phyloP scores from a whole-genome alignment of 2,329 filamentous ascomycete species.

The Fusarium praegraminearum region DNA sequence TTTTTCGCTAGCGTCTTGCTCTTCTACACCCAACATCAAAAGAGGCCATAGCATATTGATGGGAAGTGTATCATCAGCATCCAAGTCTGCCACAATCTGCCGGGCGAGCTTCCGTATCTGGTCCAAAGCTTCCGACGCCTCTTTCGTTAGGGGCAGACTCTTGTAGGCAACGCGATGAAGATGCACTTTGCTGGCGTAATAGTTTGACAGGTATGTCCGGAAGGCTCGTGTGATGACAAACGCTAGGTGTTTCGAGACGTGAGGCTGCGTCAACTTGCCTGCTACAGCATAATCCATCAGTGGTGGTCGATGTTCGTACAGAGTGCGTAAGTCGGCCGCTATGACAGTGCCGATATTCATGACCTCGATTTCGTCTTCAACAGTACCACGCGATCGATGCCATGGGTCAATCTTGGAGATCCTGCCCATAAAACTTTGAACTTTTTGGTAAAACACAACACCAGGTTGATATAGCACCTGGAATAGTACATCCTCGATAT shows the following conservation, averaged over 20 bases:
- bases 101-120: slow-evolving; percentile 62
- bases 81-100: slow-evolving; percentile 56
- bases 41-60: slow-evolving; percentile 70
- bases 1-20: slow-evolving; percentile 61
- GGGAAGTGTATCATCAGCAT: slow-evolving; percentile 60
- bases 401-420: slow-evolving; percentile 68
- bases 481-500: slow-evolving; percentile 64
- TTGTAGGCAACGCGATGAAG: slow-evolving; percentile 69
- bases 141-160: slow-evolving; percentile 63
- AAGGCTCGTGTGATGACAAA: slow-evolving; percentile 65
- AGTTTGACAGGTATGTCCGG: slow-evolving; percentile 67
- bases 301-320: slow-evolving; percentile 64
- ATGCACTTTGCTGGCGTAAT: slow-evolving; percentile 67
- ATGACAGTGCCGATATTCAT: slow-evolving; percentile 67
- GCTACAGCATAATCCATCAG: slow-evolving; percentile 68
- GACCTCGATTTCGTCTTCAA: slow-evolving; percentile 69
- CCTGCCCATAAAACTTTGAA: slow-evolving; percentile 68
- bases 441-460: slow-evolving; percentile 68
- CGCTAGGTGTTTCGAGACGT: slow-evolving; percentile 62
- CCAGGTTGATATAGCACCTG: slow-evolving; percentile 67
- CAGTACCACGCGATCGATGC: slow-evolving; percentile 67
- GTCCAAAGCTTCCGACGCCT: slow-evolving; percentile 60
- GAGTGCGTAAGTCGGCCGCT: slow-evolving; percentile 60
- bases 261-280: slow-evolving; percentile 61
- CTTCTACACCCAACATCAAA: slow-evolving; percentile 67